Percentiles rank a stretch among this genome's conserved stretches.
phyloP scores from a whole-genome alignment of 345 rosid genomes.

The Rhodamnia rubescens region DNA sequence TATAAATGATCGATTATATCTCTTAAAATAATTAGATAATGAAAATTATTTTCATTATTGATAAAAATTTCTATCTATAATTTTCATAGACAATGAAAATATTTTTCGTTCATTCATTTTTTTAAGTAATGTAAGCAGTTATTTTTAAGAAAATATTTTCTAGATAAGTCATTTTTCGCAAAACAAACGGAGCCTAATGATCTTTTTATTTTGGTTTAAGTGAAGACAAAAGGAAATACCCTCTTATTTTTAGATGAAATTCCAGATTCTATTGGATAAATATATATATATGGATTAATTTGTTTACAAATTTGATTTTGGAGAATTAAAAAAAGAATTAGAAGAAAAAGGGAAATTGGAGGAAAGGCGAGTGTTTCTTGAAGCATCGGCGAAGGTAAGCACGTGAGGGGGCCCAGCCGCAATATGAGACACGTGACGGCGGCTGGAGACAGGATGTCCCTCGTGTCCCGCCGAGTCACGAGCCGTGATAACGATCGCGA shows the following conservation, averaged over 20 bases:
- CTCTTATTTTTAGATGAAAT: background rate
- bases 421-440: conserved; percentile 12
- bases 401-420: background rate
- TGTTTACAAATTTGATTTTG: background rate
- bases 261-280: background rate
- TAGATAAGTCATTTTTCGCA: too few relatives aligned
- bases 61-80: too few relatives aligned
- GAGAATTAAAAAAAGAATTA: background rate
- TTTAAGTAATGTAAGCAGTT: too few relatives aligned
- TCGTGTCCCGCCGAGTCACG: background rate
- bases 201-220: background rate
- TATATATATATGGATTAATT: background rate
- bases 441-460: background rate
- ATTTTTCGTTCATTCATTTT: too few relatives aligned
- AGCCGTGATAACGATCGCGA: background rate
- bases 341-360: background rate
- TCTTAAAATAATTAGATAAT: too few relatives aligned
- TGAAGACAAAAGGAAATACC: background rate
- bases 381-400: background rate
- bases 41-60: too few relatives aligned
- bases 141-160: too few relatives aligned
- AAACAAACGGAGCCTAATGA: too few relatives aligned
- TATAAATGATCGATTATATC: too few relatives aligned
- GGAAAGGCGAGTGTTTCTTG: background rate
- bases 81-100: too few relatives aligned